A percentile compares a stretch with the other conserved stretches of the same genome.
Evolutionary conservation across 148 eudicot genomes (phyloP).

Genomic region (Chenopodium berlandieri): DNA sequence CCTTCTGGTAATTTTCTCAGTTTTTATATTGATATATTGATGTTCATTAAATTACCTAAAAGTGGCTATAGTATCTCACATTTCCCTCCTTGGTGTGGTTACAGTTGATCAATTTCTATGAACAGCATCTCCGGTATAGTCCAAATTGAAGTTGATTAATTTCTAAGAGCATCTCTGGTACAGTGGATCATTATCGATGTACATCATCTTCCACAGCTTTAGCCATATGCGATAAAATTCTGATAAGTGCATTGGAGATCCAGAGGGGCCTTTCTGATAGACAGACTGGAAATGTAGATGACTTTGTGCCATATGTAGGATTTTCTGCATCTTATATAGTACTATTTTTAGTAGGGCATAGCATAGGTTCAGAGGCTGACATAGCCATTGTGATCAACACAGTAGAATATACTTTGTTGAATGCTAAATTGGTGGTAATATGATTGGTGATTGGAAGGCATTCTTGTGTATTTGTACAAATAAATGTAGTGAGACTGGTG

Average conservation of each 20-base stretch:
- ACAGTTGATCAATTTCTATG: slow-evolving; percentile 90
- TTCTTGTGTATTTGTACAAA: not conserved
- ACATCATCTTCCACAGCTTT: slow-evolving; percentile 1
- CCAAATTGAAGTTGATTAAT: slow-evolving; percentile 14
- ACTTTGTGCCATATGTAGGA: slow-evolving; percentile 30
- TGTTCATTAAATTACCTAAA: not conserved
- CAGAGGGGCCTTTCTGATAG: not conserved
- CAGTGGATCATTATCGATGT: no score
- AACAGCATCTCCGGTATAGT: slow-evolving; percentile 50
- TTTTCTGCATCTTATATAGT: slow-evolving; percentile 12
- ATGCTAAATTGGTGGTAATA: slow-evolving; percentile 2
- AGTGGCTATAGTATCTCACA: slow-evolving; percentile 14
- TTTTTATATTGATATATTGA: not conserved
- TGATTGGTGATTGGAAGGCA: not conserved
- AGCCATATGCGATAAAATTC: not conserved
- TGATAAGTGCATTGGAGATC: not conserved
- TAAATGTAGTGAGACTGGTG: not conserved
- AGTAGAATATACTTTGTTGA: not conserved
- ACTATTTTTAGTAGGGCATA: not conserved
- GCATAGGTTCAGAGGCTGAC: slow-evolving; percentile 20
- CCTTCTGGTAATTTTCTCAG: slow-evolving; percentile 51
- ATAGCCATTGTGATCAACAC: not conserved
- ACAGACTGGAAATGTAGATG: slow-evolving; percentile 6
- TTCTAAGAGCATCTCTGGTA: no score
- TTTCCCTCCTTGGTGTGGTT: slow-evolving; percentile 12